These are phyloP conservation scores for Hypoxylon sp. DNA, from an alignment of 2,329 filamentous ascomycete genomes.

Conservation along the genomic window DNA sequence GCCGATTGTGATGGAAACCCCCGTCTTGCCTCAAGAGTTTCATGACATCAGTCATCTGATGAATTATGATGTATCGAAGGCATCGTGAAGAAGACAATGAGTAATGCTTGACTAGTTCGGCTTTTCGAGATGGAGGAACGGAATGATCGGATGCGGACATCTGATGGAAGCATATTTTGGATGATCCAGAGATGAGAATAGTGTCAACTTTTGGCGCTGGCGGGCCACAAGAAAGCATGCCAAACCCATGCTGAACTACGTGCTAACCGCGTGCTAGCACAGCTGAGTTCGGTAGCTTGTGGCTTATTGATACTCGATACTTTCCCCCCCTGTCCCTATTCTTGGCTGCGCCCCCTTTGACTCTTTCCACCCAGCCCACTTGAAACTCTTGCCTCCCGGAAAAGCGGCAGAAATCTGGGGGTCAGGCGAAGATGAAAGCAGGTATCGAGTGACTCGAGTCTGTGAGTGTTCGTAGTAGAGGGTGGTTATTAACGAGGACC, in stretches of 20 bases:
- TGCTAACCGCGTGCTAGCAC: neutral
- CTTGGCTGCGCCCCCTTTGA: constrained; percentile 19
- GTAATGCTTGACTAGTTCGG: neutral
- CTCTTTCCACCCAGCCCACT: neutral
- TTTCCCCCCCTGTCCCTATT: constrained; percentile 3
- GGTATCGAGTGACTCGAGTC: neutral
- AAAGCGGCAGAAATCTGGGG: constrained; percentile 17
- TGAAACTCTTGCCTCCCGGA: constrained; percentile 7
- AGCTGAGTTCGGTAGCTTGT: neutral
- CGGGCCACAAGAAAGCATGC: neutral
- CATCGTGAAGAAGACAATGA: neutral
- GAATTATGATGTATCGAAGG: neutral
- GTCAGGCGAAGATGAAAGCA: neutral
- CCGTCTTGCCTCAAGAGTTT: neutral
- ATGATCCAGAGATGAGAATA: neutral
- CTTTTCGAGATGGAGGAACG: neutral
- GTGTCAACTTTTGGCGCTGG: neutral
- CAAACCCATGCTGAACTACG: no score
- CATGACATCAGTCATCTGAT: neutral
- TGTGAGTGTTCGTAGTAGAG: no score
- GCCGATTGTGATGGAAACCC: neutral
- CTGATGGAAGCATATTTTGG: neutral
- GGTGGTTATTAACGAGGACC: constrained; percentile 10
- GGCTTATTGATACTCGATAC: constrained; percentile 7
- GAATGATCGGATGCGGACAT: neutral